Evolutionary conservation across 2,329 filamentous ascomycete genomes (phyloP).

Genomic region (Neobulgaria alba): DNA sequence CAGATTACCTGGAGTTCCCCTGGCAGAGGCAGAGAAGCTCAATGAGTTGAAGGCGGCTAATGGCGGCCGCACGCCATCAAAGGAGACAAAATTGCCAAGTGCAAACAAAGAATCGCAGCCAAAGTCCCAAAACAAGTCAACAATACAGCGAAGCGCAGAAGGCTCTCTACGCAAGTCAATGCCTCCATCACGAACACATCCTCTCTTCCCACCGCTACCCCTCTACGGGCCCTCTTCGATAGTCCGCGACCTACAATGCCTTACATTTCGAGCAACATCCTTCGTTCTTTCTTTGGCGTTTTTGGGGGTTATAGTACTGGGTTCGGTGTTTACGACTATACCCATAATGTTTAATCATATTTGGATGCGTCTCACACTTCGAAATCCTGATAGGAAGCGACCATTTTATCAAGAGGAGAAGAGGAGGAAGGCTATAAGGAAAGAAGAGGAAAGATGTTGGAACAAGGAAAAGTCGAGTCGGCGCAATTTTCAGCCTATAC

Average conservation of each 20-base stretch:
- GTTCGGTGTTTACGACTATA: conserved; percentile 61
- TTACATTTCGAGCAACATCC: conserved; percentile 56
- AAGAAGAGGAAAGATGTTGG: conserved; percentile 56
- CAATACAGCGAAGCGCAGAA: conserved; percentile 37
- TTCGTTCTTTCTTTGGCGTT: conserved; percentile 73
- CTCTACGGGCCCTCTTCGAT: conserved; percentile 68
- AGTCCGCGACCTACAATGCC: conserved; percentile 56
- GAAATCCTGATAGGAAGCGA: conserved; percentile 50
- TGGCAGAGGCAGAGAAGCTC: conserved; percentile 61
- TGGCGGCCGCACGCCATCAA: conserved; percentile 32
- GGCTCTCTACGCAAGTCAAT: conserved; percentile 39
- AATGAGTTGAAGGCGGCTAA: conserved; percentile 51
- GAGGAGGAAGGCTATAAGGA: conserved; percentile 46
- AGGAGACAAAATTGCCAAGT: conserved; percentile 28
- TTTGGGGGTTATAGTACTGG: conserved; percentile 65
- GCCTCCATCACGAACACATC: conserved; percentile 64
- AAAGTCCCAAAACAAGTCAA: conserved; percentile 8
- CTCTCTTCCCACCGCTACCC: conserved; percentile 76
- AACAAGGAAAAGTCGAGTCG: conserved; percentile 34
- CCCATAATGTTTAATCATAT: conserved; percentile 41
- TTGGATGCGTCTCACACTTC: conserved; percentile 46
- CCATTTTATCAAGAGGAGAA: conserved; percentile 69
- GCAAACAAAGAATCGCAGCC: conserved; percentile 23
- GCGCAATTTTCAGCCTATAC: conserved; percentile 21
- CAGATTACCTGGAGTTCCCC: conserved; percentile 58